Base-by-base conservation (phyloP, 1,139 yeast genomes). In the Yamadazyma triangularis region DNA sequence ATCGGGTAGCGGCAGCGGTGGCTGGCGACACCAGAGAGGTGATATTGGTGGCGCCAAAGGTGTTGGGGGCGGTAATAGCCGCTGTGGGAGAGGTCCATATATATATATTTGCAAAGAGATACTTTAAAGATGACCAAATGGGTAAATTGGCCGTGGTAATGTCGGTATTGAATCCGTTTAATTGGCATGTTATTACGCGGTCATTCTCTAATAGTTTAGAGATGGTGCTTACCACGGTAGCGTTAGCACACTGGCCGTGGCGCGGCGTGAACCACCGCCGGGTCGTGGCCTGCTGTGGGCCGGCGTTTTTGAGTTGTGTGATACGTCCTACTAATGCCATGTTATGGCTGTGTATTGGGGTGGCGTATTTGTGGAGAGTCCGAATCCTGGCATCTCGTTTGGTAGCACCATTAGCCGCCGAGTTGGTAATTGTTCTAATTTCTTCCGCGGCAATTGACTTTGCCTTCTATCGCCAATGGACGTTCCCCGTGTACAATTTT, bases 201-300 rank as follows among this genome's bases (percentile, higher is more conserved):
- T 81, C 96, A 2, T 93, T 93, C 52, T 77, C 95, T 30, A 93
- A 91, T 48, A 76, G 84, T 15, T 63, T 88, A 30, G 99, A 93
- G 53, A 73, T 83, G 68, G 67, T 73, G 2, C 50, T 89, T 34
- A 85, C 93, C 0, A 65, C 80, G 0, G 56, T 76, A n/a, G 91
- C 89, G 0, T 60, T 89, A 32, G 65, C 73, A 13, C 72, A 65
- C 48, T 86, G 96, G 95, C 83, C 88, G 6, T 75, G 85, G 53
- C 30, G 41, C 8, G 37, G 36, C 5, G 36, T 45, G 4, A 42
- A 50, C 12, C 37, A 32, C 11, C 29, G 37, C n/a, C 14, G 25
- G 8, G 15, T 42, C 2, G 31, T 30, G 10, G 12, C 25, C 8
- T 35, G 41, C 19, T 42, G 47, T 29, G 31, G 26, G 1, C 51